Percentiles rank a stretch among this genome's conserved stretches.
phyloP scores from a whole-genome alignment of 345 rosid genomes.

The Streptanthus diversifolius region DNA sequence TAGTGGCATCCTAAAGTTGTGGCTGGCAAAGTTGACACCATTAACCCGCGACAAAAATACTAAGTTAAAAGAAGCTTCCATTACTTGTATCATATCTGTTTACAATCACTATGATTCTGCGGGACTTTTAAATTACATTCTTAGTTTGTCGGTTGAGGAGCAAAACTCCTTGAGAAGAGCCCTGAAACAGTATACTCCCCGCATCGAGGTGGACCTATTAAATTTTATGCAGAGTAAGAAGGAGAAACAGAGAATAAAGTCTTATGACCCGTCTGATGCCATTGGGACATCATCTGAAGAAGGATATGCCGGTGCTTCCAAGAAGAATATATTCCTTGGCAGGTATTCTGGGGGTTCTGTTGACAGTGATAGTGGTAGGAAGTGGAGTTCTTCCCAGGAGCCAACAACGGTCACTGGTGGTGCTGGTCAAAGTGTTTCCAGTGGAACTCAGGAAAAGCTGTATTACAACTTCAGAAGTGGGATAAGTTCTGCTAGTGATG shows the following conservation, averaged over 20 bases:
- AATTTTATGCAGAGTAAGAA: constrained; percentile 94
- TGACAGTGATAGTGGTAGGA: constrained; percentile 77
- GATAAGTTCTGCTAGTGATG: constrained; percentile 44
- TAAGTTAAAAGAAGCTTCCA: constrained; percentile 90
- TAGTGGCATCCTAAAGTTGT: constrained; percentile 82
- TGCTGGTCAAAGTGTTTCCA: constrained; percentile 48
- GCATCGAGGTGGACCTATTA: constrained; percentile 94
- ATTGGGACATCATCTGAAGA: constrained; percentile 96
- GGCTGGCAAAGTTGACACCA: constrained; percentile 93
- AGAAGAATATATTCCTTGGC: constrained; percentile 70
- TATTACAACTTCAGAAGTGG: constrained; percentile 59
- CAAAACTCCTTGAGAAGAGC: constrained; percentile 92
- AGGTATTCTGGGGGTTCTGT: constrained; percentile 76
- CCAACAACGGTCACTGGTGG: constrained; percentile 42
- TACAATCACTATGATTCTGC: constrained; percentile 80
- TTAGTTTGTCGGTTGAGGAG: constrained; percentile 92
- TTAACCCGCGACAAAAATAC: constrained; percentile 86
- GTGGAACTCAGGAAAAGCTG: constrained; percentile 64
- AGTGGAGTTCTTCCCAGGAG: constrained; percentile 84
- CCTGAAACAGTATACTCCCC: constrained; percentile 91
- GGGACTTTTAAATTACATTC: constrained; percentile 90
- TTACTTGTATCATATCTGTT: constrained; percentile 88
- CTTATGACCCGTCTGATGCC: constrained; percentile 82
- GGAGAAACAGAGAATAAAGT: constrained; percentile 83
- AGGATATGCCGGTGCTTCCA: constrained; percentile 60